Percentiles rank a stretch among this genome's conserved stretches.
These are phyloP conservation scores for Colletotrichum sp. DNA, from an alignment of 2,329 filamentous ascomycete species.

Conservation along the genomic window DNA sequence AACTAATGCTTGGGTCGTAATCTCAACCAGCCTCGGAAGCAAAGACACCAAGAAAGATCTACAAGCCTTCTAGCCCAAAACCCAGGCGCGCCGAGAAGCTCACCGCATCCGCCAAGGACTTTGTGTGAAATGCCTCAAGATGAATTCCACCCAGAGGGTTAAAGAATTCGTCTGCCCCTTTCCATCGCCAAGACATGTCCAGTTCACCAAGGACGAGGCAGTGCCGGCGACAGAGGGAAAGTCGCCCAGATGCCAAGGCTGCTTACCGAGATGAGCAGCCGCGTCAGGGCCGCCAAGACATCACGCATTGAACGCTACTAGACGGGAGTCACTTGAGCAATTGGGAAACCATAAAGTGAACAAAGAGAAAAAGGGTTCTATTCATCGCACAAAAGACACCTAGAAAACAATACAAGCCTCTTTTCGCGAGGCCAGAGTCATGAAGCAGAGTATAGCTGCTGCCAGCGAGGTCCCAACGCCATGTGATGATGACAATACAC, in stretches of 20 bases:
- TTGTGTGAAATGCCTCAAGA: not conserved
- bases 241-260: not conserved
- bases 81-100: not conserved
- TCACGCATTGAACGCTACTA: not conserved
- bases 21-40: too few species aligned
- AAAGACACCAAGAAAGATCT: not conserved
- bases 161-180: not conserved
- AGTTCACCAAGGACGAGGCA: not conserved
- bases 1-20: too few species aligned
- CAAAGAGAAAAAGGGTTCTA: slow-evolving; percentile 13
- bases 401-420: slow-evolving; percentile 4
- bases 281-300: not conserved
- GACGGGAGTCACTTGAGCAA: not conserved
- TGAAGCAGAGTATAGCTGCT: slow-evolving; percentile 17
- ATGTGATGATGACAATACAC: slow-evolving; percentile 11
- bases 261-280: not conserved
- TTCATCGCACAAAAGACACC: slow-evolving; percentile 4
- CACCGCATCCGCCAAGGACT: not conserved
- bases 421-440: not conserved
- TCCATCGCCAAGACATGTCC: not conserved
- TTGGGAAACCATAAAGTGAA: not conserved
- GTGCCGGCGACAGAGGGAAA: not conserved
- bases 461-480: slow-evolving; percentile 16
- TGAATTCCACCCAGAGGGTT: too few species aligned
- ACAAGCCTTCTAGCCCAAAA: not conserved